Evolutionary conservation across 2,329 filamentous ascomycete genomes (phyloP), one percentile per base, ranked within the genome.

Genomic region (Onygenales sp.): DNA sequence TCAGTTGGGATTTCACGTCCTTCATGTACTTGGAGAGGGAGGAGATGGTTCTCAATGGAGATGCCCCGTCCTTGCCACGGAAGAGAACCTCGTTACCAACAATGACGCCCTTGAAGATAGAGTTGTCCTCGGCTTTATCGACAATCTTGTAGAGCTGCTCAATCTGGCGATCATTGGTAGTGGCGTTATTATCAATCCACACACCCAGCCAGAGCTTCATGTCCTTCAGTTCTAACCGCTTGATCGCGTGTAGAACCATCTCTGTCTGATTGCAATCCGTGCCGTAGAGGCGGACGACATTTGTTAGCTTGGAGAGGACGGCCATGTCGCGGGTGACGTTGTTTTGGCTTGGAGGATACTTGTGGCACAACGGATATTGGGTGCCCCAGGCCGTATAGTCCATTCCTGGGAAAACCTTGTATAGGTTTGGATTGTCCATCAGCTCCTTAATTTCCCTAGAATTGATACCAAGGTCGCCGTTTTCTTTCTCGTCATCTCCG

Each of bases 191-290:
- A 65, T 93, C 90, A 57, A 95, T 85, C 89, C 91, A 96, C 3
- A 97, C 91, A 13, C 92, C 92, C 44, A 97, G 76, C 92, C 92
- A 97, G 57, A 97, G 77, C 69, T 94, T 95, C 75, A 95, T 83
- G 52, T 86, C 78, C 32, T 69, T 75, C 61, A 96, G 73, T 51
- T 85, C 77, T 10, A 97, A 78, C 50, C 79, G 79, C 54, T 87
- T 77, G 61, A 97, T 85, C 17, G 91, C 85, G 62, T 93, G 85
- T 7, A 97, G 75, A 0, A 94, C 82, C 87, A 97, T 93, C 69
- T 95, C 82, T 0, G 92, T 97, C 71, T 97, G 92, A 70, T 96
- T 96, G 78, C 92, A 97, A 72, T 97, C 92, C 10, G 89, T 97
- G 49, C 92, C 92, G 67, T 97, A 97, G 1, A 96, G 77, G 7